Base-by-base conservation (phyloP, 805 yeast genomes). In the Candida saitoana region DNA sequence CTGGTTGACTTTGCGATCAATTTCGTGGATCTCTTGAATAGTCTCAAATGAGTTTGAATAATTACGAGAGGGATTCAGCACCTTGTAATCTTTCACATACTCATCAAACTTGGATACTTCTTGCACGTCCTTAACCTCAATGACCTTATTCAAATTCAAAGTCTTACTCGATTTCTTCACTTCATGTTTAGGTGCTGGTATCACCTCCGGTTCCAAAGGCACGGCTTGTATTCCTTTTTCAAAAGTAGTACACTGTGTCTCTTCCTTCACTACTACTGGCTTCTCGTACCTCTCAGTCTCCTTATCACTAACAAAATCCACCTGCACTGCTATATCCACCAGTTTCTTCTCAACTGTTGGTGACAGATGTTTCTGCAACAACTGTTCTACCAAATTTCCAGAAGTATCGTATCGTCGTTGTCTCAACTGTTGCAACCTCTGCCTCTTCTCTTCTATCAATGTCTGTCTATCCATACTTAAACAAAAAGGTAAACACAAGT, bases 381-480 rank as follows among this genome's bases (percentile, higher is more conserved):
- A 34, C 24, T 19, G 18, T 25, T 34, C 36, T 19, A 24, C 38
- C 9, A 24, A 24, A 24, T 36, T 14, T 8, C 19, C 31, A 16
- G 20, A 18, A 7, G 34, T 18, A 15, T 35, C 33, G 24, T 34
- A 41, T 30, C 59, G 39, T 30, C 62, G 38, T 39, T 46, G 51
- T 41, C 55, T 50, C 19, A 59, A 47, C 41, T 58, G 65, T 37
- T 54, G 52, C 15, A 57, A 46, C 44, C 74, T 54, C 51, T 60
- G 67, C 34, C 71, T 52, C 44, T 69, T 69, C 48, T 67, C 66
- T 42, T 69, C 72, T 20, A 69, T 52, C 38, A 66, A 49, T 14
- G 64, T 49, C 44, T 63, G 71, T 45, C 73, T 50, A 42, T 65
- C 69, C 67, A 62, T 62, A 11, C n/a, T n/a, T n/a, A n/a, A n/a